Percentiles rank a stretch among this genome's conserved stretches.
These are phyloP conservation scores for Xylaria arbuscula DNA, from an alignment of 2,329 filamentous ascomycete genomes.

Conservation along the genomic window DNA sequence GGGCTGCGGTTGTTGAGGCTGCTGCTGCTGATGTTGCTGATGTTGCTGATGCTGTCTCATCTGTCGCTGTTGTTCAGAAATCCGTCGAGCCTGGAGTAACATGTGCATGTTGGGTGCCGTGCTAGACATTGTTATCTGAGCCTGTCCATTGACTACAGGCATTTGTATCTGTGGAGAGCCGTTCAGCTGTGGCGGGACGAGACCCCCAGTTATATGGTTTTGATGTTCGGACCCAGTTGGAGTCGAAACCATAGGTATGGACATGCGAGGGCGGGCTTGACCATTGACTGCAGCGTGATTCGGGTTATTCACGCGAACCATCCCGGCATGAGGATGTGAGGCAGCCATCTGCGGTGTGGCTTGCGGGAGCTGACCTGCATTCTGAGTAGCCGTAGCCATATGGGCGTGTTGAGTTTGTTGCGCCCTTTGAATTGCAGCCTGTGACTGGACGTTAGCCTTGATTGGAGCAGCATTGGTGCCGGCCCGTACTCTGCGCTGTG, in stretches of 20 bases:
- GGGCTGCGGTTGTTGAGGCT: conserved; percentile 44
- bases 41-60: conserved; percentile 56
- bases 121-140: conserved; percentile 67
- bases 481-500: conserved; percentile 64
- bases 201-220: conserved; percentile 63
- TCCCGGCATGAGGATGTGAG: conserved; percentile 50
- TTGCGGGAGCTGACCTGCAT: conserved; percentile 51
- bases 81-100: conserved; percentile 72
- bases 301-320: conserved; percentile 57
- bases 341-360: conserved; percentile 51
- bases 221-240: conserved; percentile 61
- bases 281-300: conserved; percentile 59
- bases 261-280: conserved; percentile 63
- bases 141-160: conserved; percentile 68
- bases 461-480: conserved; percentile 36
- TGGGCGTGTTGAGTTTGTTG: conserved; percentile 59
- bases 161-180: conserved; percentile 77
- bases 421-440: conserved; percentile 60
- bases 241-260: conserved; percentile 61
- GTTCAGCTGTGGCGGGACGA: conserved; percentile 68
- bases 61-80: conserved; percentile 72
- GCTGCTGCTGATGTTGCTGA: conserved; percentile 52
- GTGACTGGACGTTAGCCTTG: conserved; percentile 45
- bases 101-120: conserved; percentile 63
- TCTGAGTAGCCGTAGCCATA: conserved; percentile 56